Percentiles rank a stretch among this genome's conserved stretches.
Conservation (phyloP, 345 rosid genomes). For the Microcos paniculata region DNA sequence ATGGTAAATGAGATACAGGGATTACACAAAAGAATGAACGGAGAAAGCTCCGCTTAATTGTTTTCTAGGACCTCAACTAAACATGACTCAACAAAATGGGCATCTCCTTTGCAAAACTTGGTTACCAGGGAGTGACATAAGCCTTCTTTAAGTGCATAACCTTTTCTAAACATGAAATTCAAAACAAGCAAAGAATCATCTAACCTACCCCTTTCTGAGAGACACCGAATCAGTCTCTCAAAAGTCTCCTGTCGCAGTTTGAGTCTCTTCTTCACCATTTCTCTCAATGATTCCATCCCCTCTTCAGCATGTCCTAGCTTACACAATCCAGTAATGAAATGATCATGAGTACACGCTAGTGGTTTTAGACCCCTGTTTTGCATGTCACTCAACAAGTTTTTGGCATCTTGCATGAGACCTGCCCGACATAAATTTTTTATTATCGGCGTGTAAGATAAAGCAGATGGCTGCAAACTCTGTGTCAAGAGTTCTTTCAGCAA, state of each 20-base stretch:
- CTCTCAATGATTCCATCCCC: slow-evolving; percentile 32
- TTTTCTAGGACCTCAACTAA: slow-evolving; percentile 18
- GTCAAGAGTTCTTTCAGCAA: slow-evolving; percentile 37
- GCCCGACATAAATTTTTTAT: slow-evolving; percentile 25
- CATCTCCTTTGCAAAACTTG: slow-evolving; percentile 26
- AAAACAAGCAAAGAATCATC: slow-evolving; percentile 41
- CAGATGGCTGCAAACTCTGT: slow-evolving; percentile 36
- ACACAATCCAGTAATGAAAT: slow-evolving; percentile 27
- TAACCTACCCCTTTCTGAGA: slow-evolving; percentile 25
- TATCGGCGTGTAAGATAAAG: slow-evolving; percentile 28
- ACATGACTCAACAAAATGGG: slow-evolving; percentile 19
- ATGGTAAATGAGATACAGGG: neutral
- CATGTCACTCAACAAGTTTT: slow-evolving; percentile 33
- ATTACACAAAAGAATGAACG: neutral
- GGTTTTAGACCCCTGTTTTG: slow-evolving; percentile 34
- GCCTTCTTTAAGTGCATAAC: slow-evolving; percentile 24
- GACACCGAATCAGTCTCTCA: slow-evolving; percentile 21
- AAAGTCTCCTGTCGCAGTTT: slow-evolving; percentile 29
- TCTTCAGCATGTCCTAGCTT: slow-evolving; percentile 26
- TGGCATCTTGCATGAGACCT: slow-evolving; percentile 38
- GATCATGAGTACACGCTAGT: slow-evolving; percentile 14
- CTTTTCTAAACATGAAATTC: slow-evolving; percentile 25
- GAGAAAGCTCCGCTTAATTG: neutral
- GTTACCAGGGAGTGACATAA: slow-evolving; percentile 25
- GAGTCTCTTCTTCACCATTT: slow-evolving; percentile 29